Conservation (phyloP, 495 filamentous ascomycete species). For the Penicillium goetzii region DNA sequence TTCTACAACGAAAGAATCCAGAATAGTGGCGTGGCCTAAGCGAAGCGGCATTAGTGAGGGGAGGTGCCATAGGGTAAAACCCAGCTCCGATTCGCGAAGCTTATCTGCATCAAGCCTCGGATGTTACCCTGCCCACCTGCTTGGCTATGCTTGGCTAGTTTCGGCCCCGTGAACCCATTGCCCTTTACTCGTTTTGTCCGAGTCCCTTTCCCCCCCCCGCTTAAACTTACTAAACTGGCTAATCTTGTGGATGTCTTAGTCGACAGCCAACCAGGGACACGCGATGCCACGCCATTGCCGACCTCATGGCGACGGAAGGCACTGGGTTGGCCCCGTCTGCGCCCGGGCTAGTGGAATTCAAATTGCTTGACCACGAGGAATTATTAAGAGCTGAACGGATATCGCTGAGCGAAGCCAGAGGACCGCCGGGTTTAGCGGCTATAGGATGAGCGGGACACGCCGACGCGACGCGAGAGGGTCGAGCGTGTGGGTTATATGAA, state of each 20-base stretch:
- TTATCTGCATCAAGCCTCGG: constrained; percentile 17
- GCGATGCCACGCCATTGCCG: not conserved
- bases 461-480: not conserved
- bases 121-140: constrained; percentile 6
- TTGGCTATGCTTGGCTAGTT: not conserved
- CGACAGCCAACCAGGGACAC: not conserved
- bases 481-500: not conserved
- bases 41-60: not conserved
- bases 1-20: not conserved
- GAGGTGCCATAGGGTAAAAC: not conserved
- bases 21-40: constrained; percentile 1
- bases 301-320: not conserved
- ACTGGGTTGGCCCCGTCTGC: not conserved
- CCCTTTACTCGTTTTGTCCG: not conserved
- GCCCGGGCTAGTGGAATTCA: not conserved
- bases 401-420: not conserved
- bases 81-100: constrained; percentile 3
- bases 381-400: not conserved
- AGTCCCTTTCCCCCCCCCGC: not conserved
- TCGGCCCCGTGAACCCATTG: not conserved
- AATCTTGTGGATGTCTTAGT: not conserved
- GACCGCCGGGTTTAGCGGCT: not conserved
- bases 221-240: not conserved
- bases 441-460: not conserved
- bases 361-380: constrained; percentile 3